These are phyloP conservation scores for Aaosphaeria arxii DNA, from an alignment of 2,329 filamentous ascomycete species.

Conservation along the genomic window DNA sequence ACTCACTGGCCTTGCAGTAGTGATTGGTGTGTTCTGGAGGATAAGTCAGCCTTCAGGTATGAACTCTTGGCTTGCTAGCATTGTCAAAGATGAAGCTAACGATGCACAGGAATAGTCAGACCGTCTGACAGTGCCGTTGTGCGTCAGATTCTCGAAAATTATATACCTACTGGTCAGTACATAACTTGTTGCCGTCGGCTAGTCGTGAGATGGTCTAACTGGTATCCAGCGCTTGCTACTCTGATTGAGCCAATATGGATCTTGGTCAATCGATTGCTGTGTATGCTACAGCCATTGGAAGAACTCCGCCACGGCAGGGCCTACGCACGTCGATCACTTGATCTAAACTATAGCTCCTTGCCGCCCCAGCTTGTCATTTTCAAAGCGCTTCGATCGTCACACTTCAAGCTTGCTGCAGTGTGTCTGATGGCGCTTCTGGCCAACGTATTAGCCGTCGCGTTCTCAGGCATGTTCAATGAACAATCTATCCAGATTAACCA, in stretches of 20 bases:
- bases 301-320: slow-evolving; percentile 46
- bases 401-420: slow-evolving; percentile 48
- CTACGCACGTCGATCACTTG: slow-evolving; percentile 22
- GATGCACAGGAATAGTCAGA: not conserved
- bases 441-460: slow-evolving; percentile 53
- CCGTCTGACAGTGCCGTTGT: not conserved
- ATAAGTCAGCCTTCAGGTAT: slow-evolving; percentile 13
- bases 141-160: not conserved
- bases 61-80: not conserved
- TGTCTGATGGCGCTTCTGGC: slow-evolving; percentile 50
- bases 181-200: no score
- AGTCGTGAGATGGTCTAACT: slow-evolving; percentile 11
- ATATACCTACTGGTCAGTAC: not conserved
- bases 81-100: not conserved
- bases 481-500: not conserved
- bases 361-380: slow-evolving; percentile 54
- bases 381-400: slow-evolving; percentile 44
- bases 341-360: slow-evolving; percentile 53
- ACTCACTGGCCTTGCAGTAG: slow-evolving; percentile 10
- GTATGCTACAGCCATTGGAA: slow-evolving; percentile 55
- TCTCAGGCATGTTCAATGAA: slow-evolving; percentile 53
- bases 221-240: slow-evolving; percentile 49
- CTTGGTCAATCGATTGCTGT: slow-evolving; percentile 52
- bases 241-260: slow-evolving; percentile 58
- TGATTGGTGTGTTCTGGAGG: slow-evolving; percentile 13